Evolutionary conservation across 2,329 filamentous ascomycete genomes (phyloP).

Genomic region (Ciborinia camelliae): DNA sequence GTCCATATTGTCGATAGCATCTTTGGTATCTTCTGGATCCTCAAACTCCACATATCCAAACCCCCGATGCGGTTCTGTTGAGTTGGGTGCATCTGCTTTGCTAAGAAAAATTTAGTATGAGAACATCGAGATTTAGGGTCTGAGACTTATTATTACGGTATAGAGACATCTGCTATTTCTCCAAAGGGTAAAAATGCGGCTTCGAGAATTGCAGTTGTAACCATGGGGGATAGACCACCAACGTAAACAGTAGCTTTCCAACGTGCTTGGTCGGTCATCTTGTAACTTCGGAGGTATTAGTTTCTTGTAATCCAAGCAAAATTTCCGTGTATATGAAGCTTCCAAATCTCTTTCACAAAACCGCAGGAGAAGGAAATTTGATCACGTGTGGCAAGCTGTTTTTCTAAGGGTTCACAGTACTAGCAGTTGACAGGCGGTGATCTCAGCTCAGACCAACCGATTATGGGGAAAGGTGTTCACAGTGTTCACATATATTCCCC

Average conservation of each 20-base stretch:
- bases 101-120: constrained; percentile 27
- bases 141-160: constrained; percentile 58
- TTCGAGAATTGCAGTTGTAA: constrained; percentile 71
- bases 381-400: constrained; percentile 10
- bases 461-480: constrained; percentile 22
- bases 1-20: constrained; percentile 99
- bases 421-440: neutral
- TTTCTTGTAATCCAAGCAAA: neutral
- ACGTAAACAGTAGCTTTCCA: constrained; percentile 93
- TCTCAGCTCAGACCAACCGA: constrained; percentile 19
- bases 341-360: neutral
- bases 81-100: constrained; percentile 78
- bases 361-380: neutral
- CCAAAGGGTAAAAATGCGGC: constrained; percentile 97
- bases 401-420: constrained; percentile 13
- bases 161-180: constrained; percentile 84
- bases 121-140: neutral
- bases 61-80: constrained; percentile 76
- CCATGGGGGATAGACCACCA: constrained; percentile 77
- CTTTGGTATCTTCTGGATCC: constrained; percentile 76
- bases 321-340: neutral
- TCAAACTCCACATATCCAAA: constrained; percentile 98
- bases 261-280: constrained; percentile 77
- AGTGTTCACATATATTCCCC: constrained; percentile 17
- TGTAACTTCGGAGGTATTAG: constrained; percentile 23